Percentiles rank a stretch among this genome's conserved stretches.
Conservation (phyloP, 805 yeast genomes). For the Candida dajiaensis region DNA sequence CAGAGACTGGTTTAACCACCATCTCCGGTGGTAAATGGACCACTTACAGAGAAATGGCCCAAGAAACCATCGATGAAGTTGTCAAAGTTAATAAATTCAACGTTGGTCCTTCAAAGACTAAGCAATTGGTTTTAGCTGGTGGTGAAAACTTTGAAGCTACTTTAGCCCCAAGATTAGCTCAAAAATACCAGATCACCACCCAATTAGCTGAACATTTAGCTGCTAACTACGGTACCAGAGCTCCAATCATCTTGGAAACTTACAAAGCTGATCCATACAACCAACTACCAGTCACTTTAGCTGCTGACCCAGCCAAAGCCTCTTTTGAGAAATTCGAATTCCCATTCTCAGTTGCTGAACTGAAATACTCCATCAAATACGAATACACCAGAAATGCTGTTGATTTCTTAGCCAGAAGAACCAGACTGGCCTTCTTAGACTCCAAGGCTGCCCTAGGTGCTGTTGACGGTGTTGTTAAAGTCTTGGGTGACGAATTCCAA, state of each 20-base stretch:
- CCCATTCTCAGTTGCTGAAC: constrained; percentile 89
- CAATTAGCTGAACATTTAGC: constrained; percentile 77
- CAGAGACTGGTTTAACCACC: constrained; percentile 75
- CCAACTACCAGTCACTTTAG: constrained; percentile 62
- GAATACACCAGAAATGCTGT: constrained; percentile 86
- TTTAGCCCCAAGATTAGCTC: constrained; percentile 72
- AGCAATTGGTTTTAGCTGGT: constrained; percentile 58
- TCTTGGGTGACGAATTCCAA: constrained; percentile 72
- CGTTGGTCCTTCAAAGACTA: constrained; percentile 36
- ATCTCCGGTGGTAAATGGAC: constrained; percentile 99
- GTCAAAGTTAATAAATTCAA: constrained; percentile 42
- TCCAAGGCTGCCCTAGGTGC: constrained; percentile 76
- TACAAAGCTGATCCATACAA: constrained; percentile 45
- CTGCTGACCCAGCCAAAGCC: constrained; percentile 30
- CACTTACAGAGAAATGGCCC: constrained; percentile 96
- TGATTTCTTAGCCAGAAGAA: constrained; percentile 90
- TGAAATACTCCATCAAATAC: constrained; percentile 70
- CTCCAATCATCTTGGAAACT: constrained; percentile 66
- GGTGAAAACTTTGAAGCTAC: constrained; percentile 75
- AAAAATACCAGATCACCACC: constrained; percentile 66
- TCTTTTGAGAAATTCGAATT: constrained; percentile 53
- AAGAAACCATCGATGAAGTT: constrained; percentile 80
- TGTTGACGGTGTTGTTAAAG: constrained; percentile 77
- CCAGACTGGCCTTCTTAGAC: constrained; percentile 87
- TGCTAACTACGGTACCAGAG: constrained; percentile 83